Evolutionary conservation across 768 basidiomycete genomes (phyloP).

Genomic region (Coprinellus micaceus): DNA sequence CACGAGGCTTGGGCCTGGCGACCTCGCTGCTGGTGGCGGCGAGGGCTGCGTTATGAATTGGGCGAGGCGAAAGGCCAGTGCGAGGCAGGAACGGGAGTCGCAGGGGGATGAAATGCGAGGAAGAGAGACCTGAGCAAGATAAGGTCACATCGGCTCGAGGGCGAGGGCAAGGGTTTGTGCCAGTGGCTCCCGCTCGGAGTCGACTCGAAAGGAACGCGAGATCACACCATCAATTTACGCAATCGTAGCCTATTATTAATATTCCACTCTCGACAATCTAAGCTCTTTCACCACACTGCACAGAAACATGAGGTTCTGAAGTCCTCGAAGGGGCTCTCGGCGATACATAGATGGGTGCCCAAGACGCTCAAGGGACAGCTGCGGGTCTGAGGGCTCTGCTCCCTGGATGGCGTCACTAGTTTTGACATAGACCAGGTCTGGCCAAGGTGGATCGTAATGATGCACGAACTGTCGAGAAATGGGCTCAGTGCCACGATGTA

Average conservation of each 20-base stretch:
- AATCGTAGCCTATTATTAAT: background rate
- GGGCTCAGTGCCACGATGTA: too few species aligned
- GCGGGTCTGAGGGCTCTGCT: background rate
- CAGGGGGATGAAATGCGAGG: slow-evolving; percentile 10
- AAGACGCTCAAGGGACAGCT: too few species aligned
- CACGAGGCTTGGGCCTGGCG: slow-evolving; percentile 15
- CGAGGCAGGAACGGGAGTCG: slow-evolving; percentile 15
- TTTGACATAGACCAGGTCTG: too few species aligned
- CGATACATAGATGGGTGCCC: too few species aligned
- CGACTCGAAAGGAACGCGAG: slow-evolving; percentile 7
- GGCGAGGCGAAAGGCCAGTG: background rate
- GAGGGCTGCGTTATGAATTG: slow-evolving; percentile 6
- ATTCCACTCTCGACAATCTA: too few species aligned
- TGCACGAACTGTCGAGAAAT: too few species aligned
- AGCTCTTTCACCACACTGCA: too few species aligned
- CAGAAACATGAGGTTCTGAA: too few species aligned
- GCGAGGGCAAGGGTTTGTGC: slow-evolving; percentile 2
- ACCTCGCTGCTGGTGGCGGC: slow-evolving; percentile 4
- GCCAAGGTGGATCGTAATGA: too few species aligned
- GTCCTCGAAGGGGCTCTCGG: too few species aligned
- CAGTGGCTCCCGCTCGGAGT: slow-evolving; percentile 5
- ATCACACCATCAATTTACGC: slow-evolving; percentile 6
- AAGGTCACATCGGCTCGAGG: slow-evolving; percentile 3
- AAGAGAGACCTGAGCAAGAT: slow-evolving; percentile 3
- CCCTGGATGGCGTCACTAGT: too few species aligned